phyloP scores from a whole-genome alignment of 164 flowering plant genomes.

The Euptelea pleiosperma region DNA sequence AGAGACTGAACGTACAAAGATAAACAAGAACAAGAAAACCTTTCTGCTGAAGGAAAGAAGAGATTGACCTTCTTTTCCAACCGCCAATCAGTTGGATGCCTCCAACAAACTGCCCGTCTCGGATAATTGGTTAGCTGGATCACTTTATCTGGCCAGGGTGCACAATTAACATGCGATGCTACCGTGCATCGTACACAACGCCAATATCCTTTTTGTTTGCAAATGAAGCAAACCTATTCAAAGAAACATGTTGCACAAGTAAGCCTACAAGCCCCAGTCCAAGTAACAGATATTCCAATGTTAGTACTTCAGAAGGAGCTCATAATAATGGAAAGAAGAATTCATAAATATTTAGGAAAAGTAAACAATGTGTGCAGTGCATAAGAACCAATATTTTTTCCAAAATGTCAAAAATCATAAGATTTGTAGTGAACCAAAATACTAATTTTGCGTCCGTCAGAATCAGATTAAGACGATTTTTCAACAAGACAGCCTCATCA shows the following conservation, averaged over 20 bases:
- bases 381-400: too few relatives aligned
- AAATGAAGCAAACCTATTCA: conserved; percentile 65
- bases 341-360: background rate
- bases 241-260: conserved; percentile 3
- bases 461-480: too few relatives aligned
- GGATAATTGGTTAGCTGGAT: conserved; percentile 39
- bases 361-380: background rate
- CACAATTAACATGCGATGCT: conserved; percentile 78
- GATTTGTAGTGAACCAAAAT: too few relatives aligned
- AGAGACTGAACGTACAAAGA: background rate
- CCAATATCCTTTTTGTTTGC: conserved; percentile 63
- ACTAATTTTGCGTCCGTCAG: too few relatives aligned
- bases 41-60: conserved; percentile 44
- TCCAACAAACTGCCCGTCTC: conserved; percentile 79
- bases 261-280: background rate
- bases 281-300: background rate
- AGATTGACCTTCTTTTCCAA: conserved; percentile 75
- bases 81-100: conserved; percentile 77
- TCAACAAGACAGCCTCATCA: too few relatives aligned
- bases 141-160: conserved; percentile 76
- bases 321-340: background rate
- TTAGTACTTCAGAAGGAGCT: background rate
- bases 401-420: too few relatives aligned
- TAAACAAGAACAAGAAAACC: background rate
- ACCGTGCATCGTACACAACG: conserved; percentile 63